phyloP scores from a whole-genome alignment of 371 early-diverging fungal genomes.

The Batkoa obscura region DNA sequence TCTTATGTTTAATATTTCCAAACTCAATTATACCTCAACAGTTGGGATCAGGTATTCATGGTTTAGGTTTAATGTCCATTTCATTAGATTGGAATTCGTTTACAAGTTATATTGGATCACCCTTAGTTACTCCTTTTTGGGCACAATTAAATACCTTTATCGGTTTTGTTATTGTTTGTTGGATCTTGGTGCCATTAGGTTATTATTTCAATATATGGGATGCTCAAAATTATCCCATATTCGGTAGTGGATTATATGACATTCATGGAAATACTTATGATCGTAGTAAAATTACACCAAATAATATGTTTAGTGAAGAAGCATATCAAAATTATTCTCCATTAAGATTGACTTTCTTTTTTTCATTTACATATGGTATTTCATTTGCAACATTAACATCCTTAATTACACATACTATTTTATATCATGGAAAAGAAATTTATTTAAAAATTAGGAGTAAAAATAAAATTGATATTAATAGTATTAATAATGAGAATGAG shows the following conservation, averaged over 20 bases:
- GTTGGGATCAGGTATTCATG: slow-evolving; percentile 27
- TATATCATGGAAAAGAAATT: slow-evolving; percentile 25
- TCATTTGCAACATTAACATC: slow-evolving; percentile 22
- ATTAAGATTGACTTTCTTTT: slow-evolving; percentile 35
- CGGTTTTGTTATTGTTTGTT: slow-evolving; percentile 38
- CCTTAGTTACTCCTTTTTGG: slow-evolving; percentile 16
- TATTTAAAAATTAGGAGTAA: slow-evolving; percentile 11
- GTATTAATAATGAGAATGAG: no score
- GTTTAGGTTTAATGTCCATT: slow-evolving; percentile 13
- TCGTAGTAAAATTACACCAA: slow-evolving; percentile 26
- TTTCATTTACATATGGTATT: slow-evolving; percentile 20
- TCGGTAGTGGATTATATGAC: slow-evolving; percentile 30
- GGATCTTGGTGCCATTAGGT: slow-evolving; percentile 37
- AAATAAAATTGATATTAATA: no score
- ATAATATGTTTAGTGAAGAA: slow-evolving; percentile 30
- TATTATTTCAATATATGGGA: slow-evolving; percentile 40
- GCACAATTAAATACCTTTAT: slow-evolving; percentile 16
- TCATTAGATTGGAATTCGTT: slow-evolving; percentile 19
- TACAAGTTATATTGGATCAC: slow-evolving; percentile 14
- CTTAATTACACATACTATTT: slow-evolving; percentile 21
- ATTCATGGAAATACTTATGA: slow-evolving; percentile 17
- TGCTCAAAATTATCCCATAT: slow-evolving; percentile 28
- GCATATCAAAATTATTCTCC: slow-evolving; percentile 43
- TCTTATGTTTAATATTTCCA: slow-evolving; percentile 22
- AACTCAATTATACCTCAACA: slow-evolving; percentile 27